These are phyloP conservation scores for Scenedesmus sp. DNA, from an alignment of 163 green algal genomes.

Conservation along the genomic window DNA sequence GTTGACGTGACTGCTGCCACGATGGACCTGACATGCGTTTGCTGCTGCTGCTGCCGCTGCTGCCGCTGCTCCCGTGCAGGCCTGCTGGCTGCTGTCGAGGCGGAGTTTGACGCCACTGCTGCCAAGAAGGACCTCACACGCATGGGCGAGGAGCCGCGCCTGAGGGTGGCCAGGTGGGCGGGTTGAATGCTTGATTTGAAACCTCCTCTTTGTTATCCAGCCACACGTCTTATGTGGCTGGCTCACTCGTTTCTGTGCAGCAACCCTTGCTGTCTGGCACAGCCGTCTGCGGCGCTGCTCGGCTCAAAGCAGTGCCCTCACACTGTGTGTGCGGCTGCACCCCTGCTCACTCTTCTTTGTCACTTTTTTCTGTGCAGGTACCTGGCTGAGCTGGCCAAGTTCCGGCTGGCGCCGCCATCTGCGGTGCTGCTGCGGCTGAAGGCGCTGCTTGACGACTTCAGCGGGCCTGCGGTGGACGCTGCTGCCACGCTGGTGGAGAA, in stretches of 20 bases:
- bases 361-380: constrained; percentile 60
- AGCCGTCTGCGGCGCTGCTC: no score
- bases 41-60: background rate
- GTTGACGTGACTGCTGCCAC: no score
- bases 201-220: no score
- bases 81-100: constrained; percentile 46
- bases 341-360: no score
- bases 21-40: no score
- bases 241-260: no score
- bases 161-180: constrained; percentile 30
- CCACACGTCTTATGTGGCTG: no score
- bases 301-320: no score
- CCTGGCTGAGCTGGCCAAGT: constrained; percentile 93
- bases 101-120: constrained; percentile 47
- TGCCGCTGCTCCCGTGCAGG: constrained; percentile 26
- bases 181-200: background rate
- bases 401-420: constrained; percentile 59
- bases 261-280: no score
- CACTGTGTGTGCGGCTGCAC: no score
- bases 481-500: constrained; percentile 89
- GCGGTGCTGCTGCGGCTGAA: constrained; percentile 50
- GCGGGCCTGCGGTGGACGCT: constrained; percentile 87
- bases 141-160: constrained; percentile 43
- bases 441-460: constrained; percentile 89
- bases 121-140: constrained; percentile 39